Conservation (phyloP, 2,329 filamentous ascomycete species). For the Cladosporium sp. region DNA sequence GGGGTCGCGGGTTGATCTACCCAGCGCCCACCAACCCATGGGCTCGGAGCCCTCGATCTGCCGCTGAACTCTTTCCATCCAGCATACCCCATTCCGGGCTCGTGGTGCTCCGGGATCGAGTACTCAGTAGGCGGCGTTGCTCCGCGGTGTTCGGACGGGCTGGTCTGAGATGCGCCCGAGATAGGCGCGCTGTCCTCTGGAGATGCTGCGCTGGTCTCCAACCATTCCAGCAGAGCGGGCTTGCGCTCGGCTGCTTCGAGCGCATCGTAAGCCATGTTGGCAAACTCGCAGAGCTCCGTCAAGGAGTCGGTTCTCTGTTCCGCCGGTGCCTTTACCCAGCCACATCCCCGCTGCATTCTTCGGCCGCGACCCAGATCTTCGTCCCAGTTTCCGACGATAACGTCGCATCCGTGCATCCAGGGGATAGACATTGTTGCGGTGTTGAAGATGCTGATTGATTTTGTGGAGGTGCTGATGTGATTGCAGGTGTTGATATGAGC, state of each 20-base stretch:
- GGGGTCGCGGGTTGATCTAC: neutral
- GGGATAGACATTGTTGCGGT: neutral
- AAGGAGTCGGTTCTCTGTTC: neutral
- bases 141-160: neutral
- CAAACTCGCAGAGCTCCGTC: neutral
- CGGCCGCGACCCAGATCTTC: neutral
- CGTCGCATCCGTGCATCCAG: neutral
- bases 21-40: neutral
- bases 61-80: neutral
- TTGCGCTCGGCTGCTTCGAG: neutral
- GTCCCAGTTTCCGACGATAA: neutral
- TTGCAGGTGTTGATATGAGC: neutral
- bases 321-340: neutral
- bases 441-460: neutral
- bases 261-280: neutral
- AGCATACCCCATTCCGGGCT: constrained; percentile 8
- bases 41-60: constrained; percentile 1
- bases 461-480: neutral
- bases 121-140: neutral
- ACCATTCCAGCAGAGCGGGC: neutral
- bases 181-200: neutral
- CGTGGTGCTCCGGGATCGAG: neutral
- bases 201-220: neutral
- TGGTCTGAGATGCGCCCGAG: neutral
- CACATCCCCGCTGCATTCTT: neutral